Percentiles rank a stretch among this genome's conserved stretches.
phyloP scores from a whole-genome alignment of 2,329 filamentous ascomycete genomes.

The Fusarium sp. region DNA sequence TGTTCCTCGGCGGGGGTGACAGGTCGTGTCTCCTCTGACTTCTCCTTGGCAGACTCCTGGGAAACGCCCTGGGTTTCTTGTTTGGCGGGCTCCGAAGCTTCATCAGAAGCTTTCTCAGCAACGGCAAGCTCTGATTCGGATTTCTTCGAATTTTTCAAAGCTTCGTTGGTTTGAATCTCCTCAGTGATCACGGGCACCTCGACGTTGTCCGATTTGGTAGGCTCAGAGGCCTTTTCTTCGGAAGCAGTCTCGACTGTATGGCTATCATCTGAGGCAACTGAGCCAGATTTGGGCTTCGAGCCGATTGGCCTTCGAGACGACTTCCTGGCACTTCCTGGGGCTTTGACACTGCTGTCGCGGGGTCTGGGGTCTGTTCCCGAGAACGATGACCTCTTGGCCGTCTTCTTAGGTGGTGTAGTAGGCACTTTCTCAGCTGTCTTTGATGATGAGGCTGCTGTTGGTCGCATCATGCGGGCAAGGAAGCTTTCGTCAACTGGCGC shows the following conservation, averaged over 20 bases:
- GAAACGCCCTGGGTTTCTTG: slow-evolving; percentile 18
- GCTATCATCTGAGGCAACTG: slow-evolving; percentile 21
- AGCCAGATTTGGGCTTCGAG: slow-evolving; percentile 8
- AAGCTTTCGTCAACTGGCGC: slow-evolving; percentile 76
- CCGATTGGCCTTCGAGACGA: slow-evolving; percentile 19
- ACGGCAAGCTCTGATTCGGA: slow-evolving; percentile 17
- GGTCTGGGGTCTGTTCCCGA: slow-evolving; percentile 38
- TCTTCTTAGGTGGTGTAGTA: slow-evolving; percentile 63
- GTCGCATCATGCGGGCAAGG: slow-evolving; percentile 85
- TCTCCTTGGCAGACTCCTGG: slow-evolving; percentile 12
- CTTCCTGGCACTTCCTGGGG: slow-evolving; percentile 45
- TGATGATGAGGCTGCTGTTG: slow-evolving; percentile 76
- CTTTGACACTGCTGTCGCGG: slow-evolving; percentile 46
- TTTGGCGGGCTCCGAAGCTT: slow-evolving; percentile 28
- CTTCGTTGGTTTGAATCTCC: neutral
- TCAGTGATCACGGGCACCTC: slow-evolving; percentile 17
- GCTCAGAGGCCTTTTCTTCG: slow-evolving; percentile 23
- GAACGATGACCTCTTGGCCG: slow-evolving; percentile 43
- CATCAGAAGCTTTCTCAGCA: slow-evolving; percentile 28
- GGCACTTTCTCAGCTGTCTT: slow-evolving; percentile 75
- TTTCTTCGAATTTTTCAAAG: slow-evolving; percentile 5
- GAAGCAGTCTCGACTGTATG: slow-evolving; percentile 7
- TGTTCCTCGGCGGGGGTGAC: slow-evolving; percentile 14
- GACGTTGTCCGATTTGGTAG: slow-evolving; percentile 6
- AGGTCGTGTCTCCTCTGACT: slow-evolving; percentile 11